Evolutionary conservation across 345 rosid genomes (phyloP).

Genomic region (Salix suchowensis): DNA sequence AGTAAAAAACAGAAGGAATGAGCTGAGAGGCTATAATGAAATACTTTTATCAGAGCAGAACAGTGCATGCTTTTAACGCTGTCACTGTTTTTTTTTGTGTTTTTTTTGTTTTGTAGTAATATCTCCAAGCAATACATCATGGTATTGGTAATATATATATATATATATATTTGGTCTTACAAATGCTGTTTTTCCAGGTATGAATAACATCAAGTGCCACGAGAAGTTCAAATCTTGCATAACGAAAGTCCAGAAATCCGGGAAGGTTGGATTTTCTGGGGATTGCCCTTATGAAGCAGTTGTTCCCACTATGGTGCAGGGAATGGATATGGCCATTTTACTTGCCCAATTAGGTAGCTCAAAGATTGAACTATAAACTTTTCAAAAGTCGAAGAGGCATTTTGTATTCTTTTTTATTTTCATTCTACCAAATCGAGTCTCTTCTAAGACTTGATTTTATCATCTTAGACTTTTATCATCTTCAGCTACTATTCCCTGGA

Average conservation of each 20-base stretch:
- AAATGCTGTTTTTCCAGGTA: conserved; percentile 33
- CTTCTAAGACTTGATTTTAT: neutral
- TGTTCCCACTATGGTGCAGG: conserved; percentile 72
- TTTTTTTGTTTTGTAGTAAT: neutral
- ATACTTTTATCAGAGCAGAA: neutral
- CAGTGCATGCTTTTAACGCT: too few relatives aligned
- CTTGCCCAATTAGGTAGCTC: conserved; percentile 57
- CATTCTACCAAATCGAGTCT: neutral
- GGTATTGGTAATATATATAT: too few relatives aligned
- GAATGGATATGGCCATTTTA: conserved; percentile 81
- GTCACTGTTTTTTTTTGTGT: neutral
- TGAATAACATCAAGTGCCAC: conserved; percentile 61
- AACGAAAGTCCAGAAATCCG: conserved; percentile 50
- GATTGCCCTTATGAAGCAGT: conserved; percentile 60
- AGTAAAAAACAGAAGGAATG: neutral
- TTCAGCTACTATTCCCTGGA: neutral
- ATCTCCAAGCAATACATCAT: too few relatives aligned
- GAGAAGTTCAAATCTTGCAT: conserved; percentile 69
- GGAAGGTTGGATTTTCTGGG: conserved; percentile 60
- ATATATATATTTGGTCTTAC: neutral
- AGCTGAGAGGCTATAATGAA: neutral
- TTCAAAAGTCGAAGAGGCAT: conserved; percentile 2
- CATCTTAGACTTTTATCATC: neutral
- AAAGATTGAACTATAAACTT: conserved; percentile 41
- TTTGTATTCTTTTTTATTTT: neutral